Conservation (phyloP, 768 basidiomycete species). For the Kwoniella dejecticola region DNA sequence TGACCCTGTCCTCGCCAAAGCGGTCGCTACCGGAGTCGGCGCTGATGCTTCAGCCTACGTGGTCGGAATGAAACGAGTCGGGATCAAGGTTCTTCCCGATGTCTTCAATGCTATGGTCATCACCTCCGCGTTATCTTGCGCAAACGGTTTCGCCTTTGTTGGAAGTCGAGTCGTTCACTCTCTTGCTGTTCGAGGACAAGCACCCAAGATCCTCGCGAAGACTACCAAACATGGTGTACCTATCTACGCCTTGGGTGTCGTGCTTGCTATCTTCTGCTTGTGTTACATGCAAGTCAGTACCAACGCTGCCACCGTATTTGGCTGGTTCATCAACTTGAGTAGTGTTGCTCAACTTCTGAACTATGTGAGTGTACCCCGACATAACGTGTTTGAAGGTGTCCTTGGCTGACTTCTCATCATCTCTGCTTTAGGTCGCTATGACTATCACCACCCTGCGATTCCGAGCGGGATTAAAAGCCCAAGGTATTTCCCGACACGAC, state of each 20-base stretch:
- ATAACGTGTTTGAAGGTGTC: background rate
- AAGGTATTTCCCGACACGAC: slow-evolving; percentile 3
- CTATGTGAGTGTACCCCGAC: background rate
- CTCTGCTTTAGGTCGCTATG: slow-evolving; percentile 6
- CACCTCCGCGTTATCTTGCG: slow-evolving; percentile 43
- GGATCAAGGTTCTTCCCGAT: slow-evolving; percentile 11
- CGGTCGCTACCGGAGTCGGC: slow-evolving; percentile 1
- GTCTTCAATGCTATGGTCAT: slow-evolving; percentile 45
- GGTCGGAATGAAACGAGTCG: slow-evolving; percentile 15
- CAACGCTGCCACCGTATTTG: slow-evolving; percentile 14
- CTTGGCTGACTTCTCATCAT: background rate
- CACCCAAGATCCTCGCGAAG: slow-evolving; percentile 7
- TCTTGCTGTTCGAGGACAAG: slow-evolving; percentile 13
- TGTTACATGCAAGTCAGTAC: slow-evolving; percentile 13
- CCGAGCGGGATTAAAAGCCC: slow-evolving; percentile 9
- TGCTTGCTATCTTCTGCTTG: slow-evolving; percentile 7
- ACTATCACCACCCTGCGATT: slow-evolving; percentile 8
- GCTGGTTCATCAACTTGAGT: slow-evolving; percentile 15
- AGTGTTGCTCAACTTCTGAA: slow-evolving; percentile 17
- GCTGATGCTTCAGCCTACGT: slow-evolving; percentile 16
- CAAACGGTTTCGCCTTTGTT: slow-evolving; percentile 46
- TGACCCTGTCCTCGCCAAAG: background rate
- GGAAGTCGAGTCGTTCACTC: slow-evolving; percentile 31
- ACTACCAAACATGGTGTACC: slow-evolving; percentile 17
- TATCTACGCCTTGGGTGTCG: background rate